Base-by-base conservation (phyloP, 345 rosid species). In the Garcia nutans region DNA sequence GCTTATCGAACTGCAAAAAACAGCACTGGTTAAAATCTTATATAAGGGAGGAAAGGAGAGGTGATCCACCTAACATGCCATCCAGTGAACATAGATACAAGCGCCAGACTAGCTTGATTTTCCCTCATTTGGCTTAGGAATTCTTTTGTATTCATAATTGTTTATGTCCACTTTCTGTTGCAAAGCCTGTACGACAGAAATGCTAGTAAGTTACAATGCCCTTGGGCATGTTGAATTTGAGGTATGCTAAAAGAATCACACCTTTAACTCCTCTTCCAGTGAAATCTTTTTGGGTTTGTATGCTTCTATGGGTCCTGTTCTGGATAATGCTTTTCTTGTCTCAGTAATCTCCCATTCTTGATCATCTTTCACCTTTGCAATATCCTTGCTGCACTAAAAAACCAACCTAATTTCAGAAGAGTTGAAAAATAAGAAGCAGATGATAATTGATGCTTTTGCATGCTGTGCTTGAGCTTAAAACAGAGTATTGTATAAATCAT, bases 311-410 rank as follows among this genome's bases (percentile, higher is more conserved):
- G 96, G 94, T 72, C 99, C 97, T 17, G 92, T 88, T 84, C 89
- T 90, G 19, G 96, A 92, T 71, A 96, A 79, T 8, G 94, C 96
- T 62, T 87, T 90, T 80, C 88, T 86, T 22, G 91, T 85, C 89
- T 96, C 94, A 20, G 87, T 87, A 23, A 96, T 89, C 74, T 96
- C 93, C 97, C 98, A 96, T 86, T 92, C 98, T 65, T 89, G 87
- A 33, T 92, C 97, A 44, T 93, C 96, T 83, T 88, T 89, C 79
- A 92, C 96, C 86, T 89, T 92, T 31, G 92, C 88, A 10, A 92
- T 90, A 80, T 93, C 97, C 90, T 92, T 92, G 85, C 98, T 93
- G 92, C 81, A 82, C 82, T 71, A 87, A 74, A 80, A 73, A 60
- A 50, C 49, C 63, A 45, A 62, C 20, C 68, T 74, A 47, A 42